A percentile compares a stretch with the other conserved stretches of the same genome.
Conservation (phyloP, 2,329 filamentous ascomycete species). For the Sphaerostilbella broomeana region DNA sequence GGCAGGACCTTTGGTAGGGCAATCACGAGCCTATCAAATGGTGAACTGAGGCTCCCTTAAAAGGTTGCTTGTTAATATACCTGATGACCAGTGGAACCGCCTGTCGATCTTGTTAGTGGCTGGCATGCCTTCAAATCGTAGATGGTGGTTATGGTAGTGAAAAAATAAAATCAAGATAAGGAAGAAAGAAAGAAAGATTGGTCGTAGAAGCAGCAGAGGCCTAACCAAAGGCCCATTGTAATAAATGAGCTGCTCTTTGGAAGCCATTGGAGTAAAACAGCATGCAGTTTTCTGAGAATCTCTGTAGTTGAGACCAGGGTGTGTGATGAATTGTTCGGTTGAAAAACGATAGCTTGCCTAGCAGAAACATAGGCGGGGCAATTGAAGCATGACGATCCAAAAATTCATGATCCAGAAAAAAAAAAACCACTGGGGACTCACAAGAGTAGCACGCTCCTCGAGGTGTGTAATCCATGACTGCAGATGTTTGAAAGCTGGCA, state of each 20-base stretch:
- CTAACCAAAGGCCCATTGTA: no score
- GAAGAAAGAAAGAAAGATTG: background rate
- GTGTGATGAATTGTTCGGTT: no score
- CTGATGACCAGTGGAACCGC: constrained; percentile 69
- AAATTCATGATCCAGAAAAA: constrained; percentile 5
- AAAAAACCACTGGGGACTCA: constrained; percentile 32
- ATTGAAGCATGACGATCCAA: constrained; percentile 3
- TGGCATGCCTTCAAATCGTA: background rate
- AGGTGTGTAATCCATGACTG: constrained; percentile 35
- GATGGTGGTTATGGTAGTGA: background rate
- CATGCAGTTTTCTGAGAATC: no score
- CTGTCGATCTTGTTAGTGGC: constrained; percentile 36
- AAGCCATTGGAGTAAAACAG: no score
- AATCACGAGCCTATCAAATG: constrained; percentile 65
- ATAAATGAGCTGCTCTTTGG: no score
- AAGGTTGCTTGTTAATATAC: constrained; percentile 41
- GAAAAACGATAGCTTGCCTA: no score
- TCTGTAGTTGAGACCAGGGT: no score
- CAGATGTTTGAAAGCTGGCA: constrained; percentile 4
- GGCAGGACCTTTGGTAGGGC: constrained; percentile 74
- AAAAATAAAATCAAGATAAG: background rate
- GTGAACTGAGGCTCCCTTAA: constrained; percentile 3
- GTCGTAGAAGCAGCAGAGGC: no score
- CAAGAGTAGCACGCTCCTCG: constrained; percentile 48
- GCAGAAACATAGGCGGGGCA: constrained; percentile 10